Evolutionary conservation across 768 basidiomycete species (phyloP).

Genomic region (Plicaturopsis crispa): DNA sequence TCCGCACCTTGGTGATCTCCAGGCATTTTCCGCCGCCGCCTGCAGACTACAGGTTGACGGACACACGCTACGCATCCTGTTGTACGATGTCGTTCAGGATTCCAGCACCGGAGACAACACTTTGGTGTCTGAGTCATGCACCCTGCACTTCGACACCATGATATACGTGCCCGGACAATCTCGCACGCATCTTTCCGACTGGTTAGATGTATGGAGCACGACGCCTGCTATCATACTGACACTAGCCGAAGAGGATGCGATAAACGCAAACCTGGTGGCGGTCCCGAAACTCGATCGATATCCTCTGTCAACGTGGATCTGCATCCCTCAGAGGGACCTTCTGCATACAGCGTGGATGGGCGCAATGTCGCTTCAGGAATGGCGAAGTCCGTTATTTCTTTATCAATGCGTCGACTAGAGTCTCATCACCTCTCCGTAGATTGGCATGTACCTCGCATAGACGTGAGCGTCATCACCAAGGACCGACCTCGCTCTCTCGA

Average conservation of each 20-base stretch:
- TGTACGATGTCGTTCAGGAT: conserved; percentile 18
- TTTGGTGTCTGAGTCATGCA: conserved; percentile 6
- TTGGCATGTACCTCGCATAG: conserved; percentile 66
- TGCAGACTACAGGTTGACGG: conserved; percentile 27
- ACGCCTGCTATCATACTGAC: conserved; percentile 26
- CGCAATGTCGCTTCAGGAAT: conserved; percentile 47
- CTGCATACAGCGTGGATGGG: conserved; percentile 54
- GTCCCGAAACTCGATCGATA: conserved; percentile 14
- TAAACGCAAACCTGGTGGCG: conserved; percentile 15
- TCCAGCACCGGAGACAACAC: conserved; percentile 9
- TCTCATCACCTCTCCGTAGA: conserved; percentile 33
- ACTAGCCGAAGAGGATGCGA: conserved; percentile 20
- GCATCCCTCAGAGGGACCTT: conserved; percentile 42
- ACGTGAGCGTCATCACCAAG: conserved; percentile 72
- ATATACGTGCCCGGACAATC: background rate
- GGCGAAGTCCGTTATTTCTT: conserved; percentile 39
- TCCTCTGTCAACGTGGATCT: conserved; percentile 26
- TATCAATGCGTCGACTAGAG: conserved; percentile 9
- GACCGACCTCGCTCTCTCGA: conserved; percentile 63
- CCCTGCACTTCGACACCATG: conserved; percentile 1
- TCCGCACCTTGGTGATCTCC: conserved; percentile 25
- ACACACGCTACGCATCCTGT: conserved; percentile 20
- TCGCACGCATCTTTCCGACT: conserved; percentile 14
- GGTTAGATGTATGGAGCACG: conserved; percentile 21
- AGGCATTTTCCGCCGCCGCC: conserved; percentile 20